These are phyloP conservation scores for Juglanconis oblonga DNA, from an alignment of 2,329 filamentous ascomycete genomes.

Conservation along the genomic window DNA sequence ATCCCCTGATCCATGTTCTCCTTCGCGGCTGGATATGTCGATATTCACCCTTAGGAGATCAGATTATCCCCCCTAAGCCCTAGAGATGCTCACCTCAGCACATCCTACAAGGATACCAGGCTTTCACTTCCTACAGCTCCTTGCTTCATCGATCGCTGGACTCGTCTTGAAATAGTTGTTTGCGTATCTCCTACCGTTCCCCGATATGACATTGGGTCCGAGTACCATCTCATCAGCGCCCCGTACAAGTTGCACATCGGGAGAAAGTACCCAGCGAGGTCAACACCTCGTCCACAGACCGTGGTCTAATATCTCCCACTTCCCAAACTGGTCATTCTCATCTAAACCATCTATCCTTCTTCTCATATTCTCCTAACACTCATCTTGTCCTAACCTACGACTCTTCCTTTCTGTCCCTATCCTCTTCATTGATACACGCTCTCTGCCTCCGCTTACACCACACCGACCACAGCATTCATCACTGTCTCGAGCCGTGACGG, in stretches of 20 bases:
- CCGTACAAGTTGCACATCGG: not conserved
- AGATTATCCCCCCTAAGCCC: constrained; percentile 6
- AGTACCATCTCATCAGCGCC: constrained; percentile 1
- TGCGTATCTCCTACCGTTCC: constrained; percentile 4
- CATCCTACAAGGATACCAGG: constrained; percentile 5
- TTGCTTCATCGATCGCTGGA: not conserved
- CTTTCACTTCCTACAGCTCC: not conserved
- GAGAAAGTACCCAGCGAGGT: not conserved
- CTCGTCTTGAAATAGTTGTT: not conserved
- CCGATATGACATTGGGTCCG: constrained; percentile 8
- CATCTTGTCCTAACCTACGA: not conserved
- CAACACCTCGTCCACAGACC: not conserved
- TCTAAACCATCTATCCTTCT: not conserved
- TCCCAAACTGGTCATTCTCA: not conserved
- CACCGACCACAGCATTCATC: constrained; percentile 16
- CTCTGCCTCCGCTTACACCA: constrained; percentile 12
- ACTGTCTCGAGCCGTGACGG: constrained; percentile 12
- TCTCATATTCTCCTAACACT: not conserved
- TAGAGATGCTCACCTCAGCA: constrained; percentile 11
- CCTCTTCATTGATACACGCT: not conserved
- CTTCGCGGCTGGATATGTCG: constrained; percentile 10
- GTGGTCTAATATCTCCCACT: not conserved
- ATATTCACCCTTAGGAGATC: constrained; percentile 3
- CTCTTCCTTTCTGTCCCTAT: not conserved
- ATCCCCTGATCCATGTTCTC: constrained; percentile 10